Conservation (phyloP, 1,284 basidiomycete genomes). For the Prillingera fragicola region DNA sequence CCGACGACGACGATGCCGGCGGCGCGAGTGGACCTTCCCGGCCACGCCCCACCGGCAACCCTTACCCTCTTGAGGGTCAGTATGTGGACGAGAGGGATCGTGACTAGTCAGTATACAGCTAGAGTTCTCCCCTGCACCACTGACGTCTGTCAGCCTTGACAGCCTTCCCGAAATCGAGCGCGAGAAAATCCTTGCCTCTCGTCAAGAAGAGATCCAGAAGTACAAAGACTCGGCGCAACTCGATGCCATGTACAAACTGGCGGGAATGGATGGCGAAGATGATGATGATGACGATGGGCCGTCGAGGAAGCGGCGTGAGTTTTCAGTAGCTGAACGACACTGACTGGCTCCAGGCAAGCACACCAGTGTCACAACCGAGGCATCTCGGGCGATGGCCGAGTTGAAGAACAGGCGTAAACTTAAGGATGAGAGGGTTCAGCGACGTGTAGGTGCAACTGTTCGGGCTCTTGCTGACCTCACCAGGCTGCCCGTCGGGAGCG, state of each 20-base stretch:
- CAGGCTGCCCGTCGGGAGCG: conserved; percentile 51
- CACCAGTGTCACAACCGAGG: conserved; percentile 76
- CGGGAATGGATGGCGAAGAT: conserved; percentile 46
- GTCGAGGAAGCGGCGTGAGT: conserved; percentile 55
- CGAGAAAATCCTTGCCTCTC: conserved; percentile 72
- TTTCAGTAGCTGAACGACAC: not conserved
- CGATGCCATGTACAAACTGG: conserved; percentile 63
- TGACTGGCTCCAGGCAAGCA: conserved; percentile 57
- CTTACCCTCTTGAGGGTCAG: conserved; percentile 85
- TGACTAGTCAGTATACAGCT: conserved; percentile 62
- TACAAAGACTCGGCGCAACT: conserved; percentile 68
- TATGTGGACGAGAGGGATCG: conserved; percentile 79
- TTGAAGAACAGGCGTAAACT: conserved; percentile 74
- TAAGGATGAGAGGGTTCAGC: conserved; percentile 38
- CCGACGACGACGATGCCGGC: conserved; percentile 29
- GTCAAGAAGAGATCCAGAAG: conserved; percentile 74
- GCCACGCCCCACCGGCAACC: conserved; percentile 50
- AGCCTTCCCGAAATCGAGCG: conserved; percentile 79
- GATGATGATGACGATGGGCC: conserved; percentile 29
- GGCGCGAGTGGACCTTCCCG: not conserved
- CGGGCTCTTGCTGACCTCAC: conserved; percentile 31
- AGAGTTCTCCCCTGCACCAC: not conserved
- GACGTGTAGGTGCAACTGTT: conserved; percentile 19
- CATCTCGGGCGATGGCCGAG: conserved; percentile 70
- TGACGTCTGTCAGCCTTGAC: conserved; percentile 57